phyloP scores from a whole-genome alignment of 176 grass and related monocot species.

The Elymus sibiricus region DNA sequence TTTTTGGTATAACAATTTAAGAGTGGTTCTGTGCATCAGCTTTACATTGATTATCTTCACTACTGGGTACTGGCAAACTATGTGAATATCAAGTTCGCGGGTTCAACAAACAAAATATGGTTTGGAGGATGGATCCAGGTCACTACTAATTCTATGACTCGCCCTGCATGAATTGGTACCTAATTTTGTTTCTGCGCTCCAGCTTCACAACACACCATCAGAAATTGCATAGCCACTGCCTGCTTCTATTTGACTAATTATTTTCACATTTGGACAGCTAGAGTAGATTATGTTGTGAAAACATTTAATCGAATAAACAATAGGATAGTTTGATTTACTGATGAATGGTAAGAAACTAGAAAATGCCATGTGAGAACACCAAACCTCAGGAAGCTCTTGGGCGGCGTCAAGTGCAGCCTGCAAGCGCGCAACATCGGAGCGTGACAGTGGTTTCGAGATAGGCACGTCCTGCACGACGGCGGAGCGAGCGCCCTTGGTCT shows the following conservation, averaged over 20 bases:
- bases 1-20: background rate
- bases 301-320: background rate
- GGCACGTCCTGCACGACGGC: conserved; percentile 97
- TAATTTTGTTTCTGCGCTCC: background rate
- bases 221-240: background rate
- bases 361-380: background rate
- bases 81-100: background rate
- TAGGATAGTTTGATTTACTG: background rate
- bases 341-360: background rate
- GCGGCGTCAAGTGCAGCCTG: conserved; percentile 69
- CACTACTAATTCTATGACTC: background rate
- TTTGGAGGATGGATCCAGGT: background rate
- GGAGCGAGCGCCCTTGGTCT: conserved; percentile 80
- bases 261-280: background rate
- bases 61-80: background rate
- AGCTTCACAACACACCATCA: background rate
- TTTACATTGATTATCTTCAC: background rate
- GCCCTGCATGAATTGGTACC: background rate
- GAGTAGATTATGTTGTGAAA: background rate
- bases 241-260: background rate
- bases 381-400: conserved; percentile 85
- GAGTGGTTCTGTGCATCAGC: background rate
- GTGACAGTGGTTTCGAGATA: conserved; percentile 84
- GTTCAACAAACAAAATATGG: background rate
- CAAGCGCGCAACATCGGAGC: conserved; percentile 60